A percentile compares a stretch with the other conserved stretches of the same genome.
phyloP scores from a whole-genome alignment of 768 basidiomycete species.

The Hericium coralloides region DNA sequence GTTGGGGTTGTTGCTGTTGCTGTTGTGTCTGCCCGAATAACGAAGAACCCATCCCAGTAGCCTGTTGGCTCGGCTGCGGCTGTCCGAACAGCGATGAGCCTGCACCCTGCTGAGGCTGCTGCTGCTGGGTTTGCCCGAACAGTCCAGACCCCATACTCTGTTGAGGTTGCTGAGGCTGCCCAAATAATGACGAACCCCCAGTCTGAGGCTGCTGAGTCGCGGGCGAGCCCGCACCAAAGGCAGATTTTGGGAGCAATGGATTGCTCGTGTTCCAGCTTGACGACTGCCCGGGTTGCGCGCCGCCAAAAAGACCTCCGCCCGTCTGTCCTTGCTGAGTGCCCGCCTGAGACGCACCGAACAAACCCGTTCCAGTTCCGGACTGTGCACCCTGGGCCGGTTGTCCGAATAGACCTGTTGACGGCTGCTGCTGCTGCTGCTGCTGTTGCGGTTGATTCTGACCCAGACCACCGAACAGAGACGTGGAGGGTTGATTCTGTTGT shows the following conservation, averaged over 20 bases:
- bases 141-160: neutral
- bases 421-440: conserved; percentile 11
- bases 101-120: conserved; percentile 10
- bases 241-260: conserved; percentile 9
- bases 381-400: neutral
- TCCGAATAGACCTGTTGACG: neutral
- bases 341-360: conserved; percentile 2
- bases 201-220: neutral
- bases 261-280: conserved; percentile 5
- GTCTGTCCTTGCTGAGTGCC: neutral
- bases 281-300: neutral
- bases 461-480: conserved; percentile 17
- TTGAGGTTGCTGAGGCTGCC: neutral
- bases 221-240: conserved; percentile 1
- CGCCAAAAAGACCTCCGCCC: neutral
- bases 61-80: neutral
- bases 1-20: conserved; percentile 5
- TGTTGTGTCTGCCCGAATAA: conserved; percentile 6
- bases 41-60: neutral
- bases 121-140: conserved; percentile 7
- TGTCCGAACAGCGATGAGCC: conserved; percentile 9
- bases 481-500: conserved; percentile 20
- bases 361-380: neutral
- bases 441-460: conserved; percentile 18
- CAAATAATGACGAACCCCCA: conserved; percentile 4